phyloP scores from a whole-genome alignment of 306 rosid genomes.

The Inga oerstediana region DNA sequence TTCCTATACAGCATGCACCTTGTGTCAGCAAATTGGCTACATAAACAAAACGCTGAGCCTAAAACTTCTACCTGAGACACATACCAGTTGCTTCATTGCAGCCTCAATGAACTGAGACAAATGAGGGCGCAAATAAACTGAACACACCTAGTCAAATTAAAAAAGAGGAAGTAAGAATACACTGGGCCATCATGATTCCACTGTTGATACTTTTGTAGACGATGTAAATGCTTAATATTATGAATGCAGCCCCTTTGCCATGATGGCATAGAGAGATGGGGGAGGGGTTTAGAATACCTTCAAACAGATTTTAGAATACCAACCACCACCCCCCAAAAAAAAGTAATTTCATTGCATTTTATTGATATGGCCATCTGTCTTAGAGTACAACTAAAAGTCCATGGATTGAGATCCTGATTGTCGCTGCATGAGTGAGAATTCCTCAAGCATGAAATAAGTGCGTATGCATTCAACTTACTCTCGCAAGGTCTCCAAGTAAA shows the following conservation, averaged over 20 bases:
- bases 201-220: neutral
- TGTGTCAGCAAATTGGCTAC: constrained; percentile 30
- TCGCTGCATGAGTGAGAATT: neutral
- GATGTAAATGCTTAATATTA: neutral
- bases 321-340: neutral
- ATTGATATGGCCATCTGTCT: neutral
- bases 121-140: constrained; percentile 77
- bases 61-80: constrained; percentile 29
- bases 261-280: too few relatives aligned
- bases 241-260: too few relatives aligned
- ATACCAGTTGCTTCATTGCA: constrained; percentile 91
- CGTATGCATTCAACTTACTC: constrained; percentile 65
- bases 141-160: constrained; percentile 70
- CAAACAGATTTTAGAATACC: too few relatives aligned
- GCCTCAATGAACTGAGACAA: constrained; percentile 81
- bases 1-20: constrained; percentile 53
- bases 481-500: constrained; percentile 93
- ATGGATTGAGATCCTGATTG: neutral
- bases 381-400: constrained; percentile 5
- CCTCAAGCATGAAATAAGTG: neutral
- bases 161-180: constrained; percentile 12
- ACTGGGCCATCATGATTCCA: neutral
- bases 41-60: constrained; percentile 6
- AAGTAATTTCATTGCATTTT: neutral
- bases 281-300: too few relatives aligned